phyloP scores from a whole-genome alignment of 805 yeast species.

The Wickerhamomyces bisporus region DNA sequence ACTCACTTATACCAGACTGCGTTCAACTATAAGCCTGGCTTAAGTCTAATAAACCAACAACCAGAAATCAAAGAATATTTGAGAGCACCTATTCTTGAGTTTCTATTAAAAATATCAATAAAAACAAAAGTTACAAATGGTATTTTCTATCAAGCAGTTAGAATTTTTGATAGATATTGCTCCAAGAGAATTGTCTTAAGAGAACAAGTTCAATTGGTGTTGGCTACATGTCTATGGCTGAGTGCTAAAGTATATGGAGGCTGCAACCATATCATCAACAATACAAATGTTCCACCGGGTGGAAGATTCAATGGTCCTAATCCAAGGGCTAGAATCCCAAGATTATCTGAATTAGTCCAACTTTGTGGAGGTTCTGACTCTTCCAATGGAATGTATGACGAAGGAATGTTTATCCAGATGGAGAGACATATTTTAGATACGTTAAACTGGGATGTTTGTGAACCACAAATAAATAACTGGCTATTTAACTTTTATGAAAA shows the following conservation, averaged over 20 bases:
- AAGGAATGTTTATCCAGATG: constrained; percentile 79
- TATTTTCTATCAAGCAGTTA: constrained; percentile 62
- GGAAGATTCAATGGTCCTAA: constrained; percentile 66
- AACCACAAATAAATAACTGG: constrained; percentile 53
- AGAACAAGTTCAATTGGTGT: constrained; percentile 85
- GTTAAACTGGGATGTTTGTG: constrained; percentile 67
- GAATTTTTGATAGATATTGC: constrained; percentile 86
- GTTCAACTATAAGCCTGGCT: constrained; percentile 42
- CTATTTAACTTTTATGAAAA: constrained; percentile 36
- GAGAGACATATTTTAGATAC: constrained; percentile 71
- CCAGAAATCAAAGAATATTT: constrained; percentile 77
- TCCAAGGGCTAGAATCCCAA: constrained; percentile 69
- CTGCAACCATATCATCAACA: constrained; percentile 59
- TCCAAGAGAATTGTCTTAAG: constrained; percentile 78
- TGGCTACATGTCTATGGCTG: constrained; percentile 90
- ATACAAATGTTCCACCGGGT: constrained; percentile 44
- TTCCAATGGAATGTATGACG: constrained; percentile 53
- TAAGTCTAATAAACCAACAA: constrained; percentile 72
- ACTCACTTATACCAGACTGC: constrained; percentile 31
- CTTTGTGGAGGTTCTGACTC: constrained; percentile 60
- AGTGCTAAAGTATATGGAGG: constrained; percentile 83
- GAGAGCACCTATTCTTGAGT: constrained; percentile 74
- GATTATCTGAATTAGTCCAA: constrained; percentile 63
- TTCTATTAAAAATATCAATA: constrained; percentile 65
- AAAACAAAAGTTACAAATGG: constrained; percentile 62